Percentiles rank a stretch among this genome's conserved stretches.
Evolutionary conservation across 805 yeast genomes (phyloP).

Genomic region (Nakazawaea sp.): DNA sequence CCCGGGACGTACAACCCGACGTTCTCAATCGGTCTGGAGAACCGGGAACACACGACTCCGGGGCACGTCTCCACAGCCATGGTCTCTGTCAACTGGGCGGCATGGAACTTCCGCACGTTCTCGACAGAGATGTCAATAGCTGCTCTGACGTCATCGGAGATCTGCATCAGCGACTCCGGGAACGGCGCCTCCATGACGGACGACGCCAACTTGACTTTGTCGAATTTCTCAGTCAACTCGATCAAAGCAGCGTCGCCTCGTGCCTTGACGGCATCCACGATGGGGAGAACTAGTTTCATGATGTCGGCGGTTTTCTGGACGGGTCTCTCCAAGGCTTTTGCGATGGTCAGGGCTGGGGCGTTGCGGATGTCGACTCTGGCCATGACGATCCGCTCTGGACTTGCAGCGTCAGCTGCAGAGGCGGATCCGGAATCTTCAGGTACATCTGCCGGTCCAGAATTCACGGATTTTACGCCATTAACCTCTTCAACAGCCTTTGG

Average conservation of each 20-base stretch:
- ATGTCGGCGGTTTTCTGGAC: constrained; percentile 90
- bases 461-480: constrained; percentile 13
- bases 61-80: constrained; percentile 87
- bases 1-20: constrained; percentile 98
- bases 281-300: constrained; percentile 88
- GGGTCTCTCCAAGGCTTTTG: constrained; percentile 78
- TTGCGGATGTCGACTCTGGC: constrained; percentile 37
- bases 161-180: constrained; percentile 66
- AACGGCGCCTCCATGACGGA: constrained; percentile 89
- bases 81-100: constrained; percentile 74
- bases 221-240: constrained; percentile 89
- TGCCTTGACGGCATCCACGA: constrained; percentile 66
- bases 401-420: background rate
- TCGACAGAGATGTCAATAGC: constrained; percentile 88
- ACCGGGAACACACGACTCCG: constrained; percentile 91
- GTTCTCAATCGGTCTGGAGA: constrained; percentile 88
- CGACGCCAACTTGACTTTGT: constrained; percentile 62
- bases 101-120: constrained; percentile 88
- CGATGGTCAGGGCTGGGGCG: constrained; percentile 37
- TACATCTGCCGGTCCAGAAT: constrained; percentile 20
- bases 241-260: constrained; percentile 84
- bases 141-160: constrained; percentile 64
- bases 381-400: constrained; percentile 37
- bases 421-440: too few species aligned
- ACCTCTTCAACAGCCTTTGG: constrained; percentile 13